A percentile compares a stretch with the other conserved stretches of the same genome.
phyloP scores from a whole-genome alignment of 768 basidiomycete species.

The Rhodotorula babjevae region DNA sequence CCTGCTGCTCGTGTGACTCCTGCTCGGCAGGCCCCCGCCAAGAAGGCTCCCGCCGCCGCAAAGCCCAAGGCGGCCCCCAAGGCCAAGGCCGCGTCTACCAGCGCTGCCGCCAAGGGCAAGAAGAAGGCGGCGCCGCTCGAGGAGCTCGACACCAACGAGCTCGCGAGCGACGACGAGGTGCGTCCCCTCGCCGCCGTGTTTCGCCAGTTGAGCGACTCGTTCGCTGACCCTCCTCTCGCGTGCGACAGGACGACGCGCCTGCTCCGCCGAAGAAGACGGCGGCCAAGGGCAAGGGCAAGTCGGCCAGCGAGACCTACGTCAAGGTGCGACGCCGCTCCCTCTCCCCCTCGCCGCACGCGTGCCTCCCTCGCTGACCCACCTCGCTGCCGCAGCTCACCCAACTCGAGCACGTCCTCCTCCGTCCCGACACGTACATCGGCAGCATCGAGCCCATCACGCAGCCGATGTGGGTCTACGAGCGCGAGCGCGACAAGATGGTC shows the following conservation, averaged over 20 bases:
- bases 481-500: conserved; percentile 74
- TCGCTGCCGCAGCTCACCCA: conserved; percentile 67
- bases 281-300: conserved; percentile 41
- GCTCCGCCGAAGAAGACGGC: conserved; percentile 41
- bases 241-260: conserved; percentile 42
- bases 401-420: conserved; percentile 87
- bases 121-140: conserved; percentile 49
- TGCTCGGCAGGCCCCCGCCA: not conserved
- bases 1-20: no score
- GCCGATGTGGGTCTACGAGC: conserved; percentile 89
- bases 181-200: conserved; percentile 19
- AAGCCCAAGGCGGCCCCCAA: conserved; percentile 43
- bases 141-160: conserved; percentile 25
- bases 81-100: not conserved
- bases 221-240: not conserved
- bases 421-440: conserved; percentile 93
- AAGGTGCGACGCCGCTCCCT: conserved; percentile 20
- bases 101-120: conserved; percentile 59
- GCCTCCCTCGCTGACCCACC: not conserved
- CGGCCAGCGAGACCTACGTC: conserved; percentile 37
- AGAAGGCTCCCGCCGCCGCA: conserved; percentile 19
- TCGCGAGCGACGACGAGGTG: conserved; percentile 40
- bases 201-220: not conserved
- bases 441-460: conserved; percentile 85
- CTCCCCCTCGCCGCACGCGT: not conserved